These are phyloP conservation scores for Tubosaeta sp. DNA, from an alignment of 768 basidiomycete genomes.

Conservation along the genomic window DNA sequence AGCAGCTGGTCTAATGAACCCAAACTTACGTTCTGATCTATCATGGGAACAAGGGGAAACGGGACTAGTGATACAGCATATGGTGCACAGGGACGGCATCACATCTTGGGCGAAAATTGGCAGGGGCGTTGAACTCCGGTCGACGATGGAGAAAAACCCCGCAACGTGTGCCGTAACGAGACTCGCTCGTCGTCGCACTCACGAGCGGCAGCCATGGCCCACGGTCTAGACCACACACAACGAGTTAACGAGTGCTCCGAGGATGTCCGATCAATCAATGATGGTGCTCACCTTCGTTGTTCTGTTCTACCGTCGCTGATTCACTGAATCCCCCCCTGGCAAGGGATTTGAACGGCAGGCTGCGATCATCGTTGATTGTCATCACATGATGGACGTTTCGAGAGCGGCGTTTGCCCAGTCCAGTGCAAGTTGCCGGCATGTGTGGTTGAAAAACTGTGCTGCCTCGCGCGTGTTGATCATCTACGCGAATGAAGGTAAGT, in stretches of 20 bases:
- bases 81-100: not conserved
- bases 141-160: not conserved
- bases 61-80: not conserved
- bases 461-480: not conserved
- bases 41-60: not conserved
- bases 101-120: not conserved
- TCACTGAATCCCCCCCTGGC: not conserved
- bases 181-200: no score
- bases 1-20: not conserved
- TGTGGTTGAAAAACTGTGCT: not conserved
- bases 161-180: not conserved
- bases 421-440: not conserved
- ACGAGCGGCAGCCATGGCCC: no score
- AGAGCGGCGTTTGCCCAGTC: not conserved
- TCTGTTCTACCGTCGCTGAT: not conserved
- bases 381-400: no score
- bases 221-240: no score
- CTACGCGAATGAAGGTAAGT: not conserved
- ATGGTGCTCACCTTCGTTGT: not conserved
- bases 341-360: not conserved
- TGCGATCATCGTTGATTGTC: not conserved
- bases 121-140: not conserved
- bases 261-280: not conserved
- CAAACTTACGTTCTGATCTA: not conserved
- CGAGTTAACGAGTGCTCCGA: not conserved